Base-by-base conservation (phyloP, 441 rosid genomes). In the Adansonia grandidieri region DNA sequence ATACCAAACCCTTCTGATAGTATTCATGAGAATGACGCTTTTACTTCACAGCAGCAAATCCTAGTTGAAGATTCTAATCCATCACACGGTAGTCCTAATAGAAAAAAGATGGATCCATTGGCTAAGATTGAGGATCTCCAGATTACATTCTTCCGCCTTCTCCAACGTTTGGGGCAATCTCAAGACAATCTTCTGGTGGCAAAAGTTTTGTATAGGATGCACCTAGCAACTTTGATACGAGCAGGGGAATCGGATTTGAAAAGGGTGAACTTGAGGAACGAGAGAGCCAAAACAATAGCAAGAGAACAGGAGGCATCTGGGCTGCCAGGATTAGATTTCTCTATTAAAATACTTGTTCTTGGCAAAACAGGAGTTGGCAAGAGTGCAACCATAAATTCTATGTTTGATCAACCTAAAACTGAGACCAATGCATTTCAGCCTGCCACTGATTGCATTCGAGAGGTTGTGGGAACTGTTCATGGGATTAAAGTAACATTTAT, bases 361-460 rank as follows among this genome's bases (percentile, higher is more conserved):
- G 98, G 99, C 71, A 96, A 86, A 87, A 90, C 99, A 19, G 97
- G 98, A 24, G 96, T 92, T n/a, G 97, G 99, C 82, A 96, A 96
- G 89, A 96, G 99, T 83, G 97, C 99, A 54, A 93, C 99, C 44
- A 90, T 91, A 86, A 96, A 96, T 86, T 92, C 99, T 10, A 82
- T 96, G n/a, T 89, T 94, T 67, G 91, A 89, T 83, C 93, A 94
- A 83, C 73, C 83, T 42, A 94, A 86, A 86, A 84, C 92, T 7
- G 80, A 80, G 79, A 96, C 97, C 20, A 80, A 84, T 83, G 99
- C 99, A 75, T 96, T 94, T 88, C 84, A 70, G 65, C 97, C 97
- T 6, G 88, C 90, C 61, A 96, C 98, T 13, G 80, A 87, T 73
- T 44, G 44, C 79, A 88, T 96, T 78, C 89, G 80, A 85, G 98